A percentile compares a stretch with the other conserved stretches of the same genome.
Evolutionary conservation across 2,329 filamentous ascomycete genomes (phyloP).

Genomic region (Ophiostoma pallidulum): DNA sequence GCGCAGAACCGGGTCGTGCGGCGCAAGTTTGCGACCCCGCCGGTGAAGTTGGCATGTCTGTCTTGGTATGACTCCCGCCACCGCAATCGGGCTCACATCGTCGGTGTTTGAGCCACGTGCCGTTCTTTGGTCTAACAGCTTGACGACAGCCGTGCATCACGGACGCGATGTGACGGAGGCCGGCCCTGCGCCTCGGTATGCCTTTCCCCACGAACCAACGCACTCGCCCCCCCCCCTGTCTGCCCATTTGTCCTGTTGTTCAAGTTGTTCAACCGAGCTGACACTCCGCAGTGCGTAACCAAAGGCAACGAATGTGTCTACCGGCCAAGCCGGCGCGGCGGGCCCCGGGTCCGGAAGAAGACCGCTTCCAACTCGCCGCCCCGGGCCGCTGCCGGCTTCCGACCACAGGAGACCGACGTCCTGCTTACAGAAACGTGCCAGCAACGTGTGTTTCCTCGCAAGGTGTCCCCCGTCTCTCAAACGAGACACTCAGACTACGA

Average conservation of each 20-base stretch:
- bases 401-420: conserved; percentile 20
- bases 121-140: conserved; percentile 20
- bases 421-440: conserved; percentile 14
- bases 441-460: conserved; percentile 3
- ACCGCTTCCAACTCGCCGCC: conserved; percentile 18
- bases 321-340: conserved; percentile 34
- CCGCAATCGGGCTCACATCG: background rate
- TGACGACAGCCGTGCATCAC: conserved; percentile 24
- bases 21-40: conserved; percentile 35
- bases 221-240: too few relatives aligned
- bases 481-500: too few relatives aligned
- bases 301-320: conserved; percentile 34
- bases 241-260: too few relatives aligned
- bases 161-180: conserved; percentile 19
- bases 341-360: conserved; percentile 35
- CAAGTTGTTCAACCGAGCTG: too few relatives aligned
- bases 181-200: conserved; percentile 17
- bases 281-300: conserved; percentile 26
- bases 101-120: background rate
- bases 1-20: conserved; percentile 12
- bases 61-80: conserved; percentile 31
- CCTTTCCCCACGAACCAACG: background rate
- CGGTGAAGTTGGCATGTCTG: conserved; percentile 41
- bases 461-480: background rate
- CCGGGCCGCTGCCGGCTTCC: conserved; percentile 15